Percentiles rank a stretch among this genome's conserved stretches.
Evolutionary conservation across 345 rosid species (phyloP).

Genomic region (Gossypioides kirkii): DNA sequence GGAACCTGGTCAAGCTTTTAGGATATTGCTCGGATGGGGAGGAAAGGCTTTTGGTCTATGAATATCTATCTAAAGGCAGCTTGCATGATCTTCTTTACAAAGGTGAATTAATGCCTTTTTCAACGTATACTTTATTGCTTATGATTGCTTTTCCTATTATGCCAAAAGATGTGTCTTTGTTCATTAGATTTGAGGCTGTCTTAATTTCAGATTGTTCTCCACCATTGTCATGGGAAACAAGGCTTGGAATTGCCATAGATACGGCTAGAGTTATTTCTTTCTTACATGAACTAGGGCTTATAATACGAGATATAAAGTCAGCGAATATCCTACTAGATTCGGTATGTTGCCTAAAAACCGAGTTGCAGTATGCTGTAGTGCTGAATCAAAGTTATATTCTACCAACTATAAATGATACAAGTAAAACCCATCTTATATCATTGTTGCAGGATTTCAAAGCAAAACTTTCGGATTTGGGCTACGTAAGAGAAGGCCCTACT

Average conservation of each 20-base stretch:
- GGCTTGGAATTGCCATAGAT: slow-evolving; percentile 62
- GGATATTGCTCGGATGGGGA: slow-evolving; percentile 67
- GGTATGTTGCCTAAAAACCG: slow-evolving; percentile 30
- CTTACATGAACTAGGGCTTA: slow-evolving; percentile 66
- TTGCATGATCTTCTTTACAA: slow-evolving; percentile 66
- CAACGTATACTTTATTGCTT: neutral
- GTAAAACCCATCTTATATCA: neutral
- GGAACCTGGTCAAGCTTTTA: slow-evolving; percentile 66
- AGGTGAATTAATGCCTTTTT: slow-evolving; percentile 37
- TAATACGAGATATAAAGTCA: slow-evolving; percentile 81
- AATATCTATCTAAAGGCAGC: slow-evolving; percentile 73
- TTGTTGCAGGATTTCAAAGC: slow-evolving; percentile 49
- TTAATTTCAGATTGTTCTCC: slow-evolving; percentile 39
- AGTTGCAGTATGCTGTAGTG: neutral
- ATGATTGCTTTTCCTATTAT: neutral
- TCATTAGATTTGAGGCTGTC: neutral
- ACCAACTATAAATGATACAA: neutral
- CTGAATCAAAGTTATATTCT: neutral
- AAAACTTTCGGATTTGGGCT: slow-evolving; percentile 64
- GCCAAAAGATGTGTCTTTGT: neutral
- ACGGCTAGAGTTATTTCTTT: slow-evolving; percentile 79
- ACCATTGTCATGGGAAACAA: slow-evolving; percentile 61
- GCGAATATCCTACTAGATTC: slow-evolving; percentile 73
- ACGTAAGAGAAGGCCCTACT: slow-evolving; percentile 59
- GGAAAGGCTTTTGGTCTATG: slow-evolving; percentile 76